Percentiles rank a stretch among this genome's conserved stretches.
These are phyloP conservation scores for Senna siamea DNA, from an alignment of 306 rosid species.

Conservation along the genomic window DNA sequence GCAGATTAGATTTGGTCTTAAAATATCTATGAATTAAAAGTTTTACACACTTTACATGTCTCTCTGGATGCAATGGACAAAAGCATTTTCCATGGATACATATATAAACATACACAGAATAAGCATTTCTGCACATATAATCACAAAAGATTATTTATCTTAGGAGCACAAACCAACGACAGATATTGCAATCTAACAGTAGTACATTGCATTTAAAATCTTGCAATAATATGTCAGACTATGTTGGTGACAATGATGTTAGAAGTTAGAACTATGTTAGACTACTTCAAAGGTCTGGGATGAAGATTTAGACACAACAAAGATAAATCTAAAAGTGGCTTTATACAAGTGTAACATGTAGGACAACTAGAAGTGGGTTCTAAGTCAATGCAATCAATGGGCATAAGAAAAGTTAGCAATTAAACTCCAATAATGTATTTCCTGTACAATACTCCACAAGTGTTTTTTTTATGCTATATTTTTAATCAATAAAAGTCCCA, in stretches of 20 bases:
- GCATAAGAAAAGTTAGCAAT: conserved; percentile 15
- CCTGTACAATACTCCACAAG: background rate
- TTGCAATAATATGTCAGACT: background rate
- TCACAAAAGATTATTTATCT: background rate
- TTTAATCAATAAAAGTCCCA: background rate
- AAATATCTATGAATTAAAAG: too few species aligned
- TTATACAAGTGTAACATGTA: background rate
- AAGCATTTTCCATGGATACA: too few species aligned
- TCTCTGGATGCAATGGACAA: too few species aligned
- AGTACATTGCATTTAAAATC: background rate
- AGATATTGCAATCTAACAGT: background rate
- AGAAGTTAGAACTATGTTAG: too few species aligned
- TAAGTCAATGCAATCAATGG: conserved; percentile 10
- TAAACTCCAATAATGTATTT: background rate
- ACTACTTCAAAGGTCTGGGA: too few species aligned
- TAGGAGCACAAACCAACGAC: conserved; percentile 1
- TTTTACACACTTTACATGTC: too few species aligned
- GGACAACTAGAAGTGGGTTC: conserved; percentile 15
- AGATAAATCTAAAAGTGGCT: background rate
- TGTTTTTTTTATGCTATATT: background rate
- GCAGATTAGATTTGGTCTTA: too few species aligned
- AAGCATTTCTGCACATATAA: background rate
- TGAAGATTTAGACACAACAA: too few species aligned
- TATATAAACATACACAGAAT: background rate
- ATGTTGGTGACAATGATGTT: too few species aligned